A percentile compares a stretch with the other conserved stretches of the same genome.
Evolutionary conservation across 2,329 filamentous ascomycete genomes (phyloP).

Genomic region (Mollisiaceae sp.): DNA sequence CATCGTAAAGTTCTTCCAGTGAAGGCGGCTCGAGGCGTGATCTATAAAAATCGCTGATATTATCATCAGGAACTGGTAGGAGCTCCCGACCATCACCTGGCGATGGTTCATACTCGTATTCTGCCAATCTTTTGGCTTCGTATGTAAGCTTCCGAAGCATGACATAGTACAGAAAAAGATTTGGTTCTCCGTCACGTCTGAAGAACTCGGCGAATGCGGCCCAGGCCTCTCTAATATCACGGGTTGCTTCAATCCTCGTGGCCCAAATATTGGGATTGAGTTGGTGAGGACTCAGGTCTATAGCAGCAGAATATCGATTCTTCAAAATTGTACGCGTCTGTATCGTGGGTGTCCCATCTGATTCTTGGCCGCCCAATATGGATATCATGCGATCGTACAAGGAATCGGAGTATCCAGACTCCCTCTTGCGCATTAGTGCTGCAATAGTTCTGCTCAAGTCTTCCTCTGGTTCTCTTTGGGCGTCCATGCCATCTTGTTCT

Average conservation of each 20-base stretch:
- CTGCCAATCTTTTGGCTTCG: conserved; percentile 37
- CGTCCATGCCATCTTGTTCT: conserved; percentile 64
- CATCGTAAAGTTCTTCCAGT: conserved; percentile 60
- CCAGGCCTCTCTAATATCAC: conserved; percentile 68
- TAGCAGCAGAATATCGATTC: neutral
- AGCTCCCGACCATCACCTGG: conserved; percentile 67
- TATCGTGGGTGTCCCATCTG: conserved; percentile 60
- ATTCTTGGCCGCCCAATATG: conserved; percentile 57
- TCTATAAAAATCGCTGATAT: conserved; percentile 68
- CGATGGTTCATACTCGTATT: conserved; percentile 41
- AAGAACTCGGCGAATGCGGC: conserved; percentile 45
- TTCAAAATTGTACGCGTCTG: conserved; percentile 52
- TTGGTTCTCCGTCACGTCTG: conserved; percentile 45
- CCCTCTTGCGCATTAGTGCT: conserved; percentile 59
- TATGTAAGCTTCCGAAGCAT: conserved; percentile 64
- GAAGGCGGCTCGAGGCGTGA: conserved; percentile 65
- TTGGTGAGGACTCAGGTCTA: neutral
- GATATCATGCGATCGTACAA: conserved; percentile 55
- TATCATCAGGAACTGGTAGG: conserved; percentile 59
- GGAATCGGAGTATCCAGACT: conserved; percentile 57
- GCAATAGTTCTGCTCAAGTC: conserved; percentile 58
- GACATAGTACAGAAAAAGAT: conserved; percentile 56
- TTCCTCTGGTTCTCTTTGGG: conserved; percentile 55
- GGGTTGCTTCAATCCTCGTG: conserved; percentile 60
- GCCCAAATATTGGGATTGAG: conserved; percentile 51